Conservation (phyloP, 2,329 filamentous ascomycete species). For the Metarhizium brunneum region DNA sequence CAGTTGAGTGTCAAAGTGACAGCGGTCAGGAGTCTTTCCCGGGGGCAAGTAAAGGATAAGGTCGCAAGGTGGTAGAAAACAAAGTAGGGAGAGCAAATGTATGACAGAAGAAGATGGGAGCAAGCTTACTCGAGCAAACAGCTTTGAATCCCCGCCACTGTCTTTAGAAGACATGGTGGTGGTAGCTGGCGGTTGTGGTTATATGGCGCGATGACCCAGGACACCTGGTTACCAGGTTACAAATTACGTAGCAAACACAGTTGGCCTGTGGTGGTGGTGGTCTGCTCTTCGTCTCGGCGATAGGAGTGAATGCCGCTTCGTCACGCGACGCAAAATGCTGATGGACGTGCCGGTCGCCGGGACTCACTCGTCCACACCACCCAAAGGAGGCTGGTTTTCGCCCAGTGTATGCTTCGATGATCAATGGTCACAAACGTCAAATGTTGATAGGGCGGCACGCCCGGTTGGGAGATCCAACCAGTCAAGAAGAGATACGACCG, state of each 20-base stretch:
- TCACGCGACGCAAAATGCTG: slow-evolving; percentile 10
- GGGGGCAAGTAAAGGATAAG: neutral
- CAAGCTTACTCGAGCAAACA: slow-evolving; percentile 84
- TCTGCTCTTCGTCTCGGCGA: neutral
- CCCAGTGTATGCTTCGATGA: neutral
- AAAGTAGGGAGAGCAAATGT: slow-evolving; percentile 7
- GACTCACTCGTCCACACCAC: neutral
- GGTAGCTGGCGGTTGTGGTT: neutral
- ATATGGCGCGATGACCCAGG: slow-evolving; percentile 6
- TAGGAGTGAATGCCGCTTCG: slow-evolving; percentile 1
- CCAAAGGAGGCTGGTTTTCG: neutral
- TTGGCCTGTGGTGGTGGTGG: neutral
- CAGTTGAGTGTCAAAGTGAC: neutral
- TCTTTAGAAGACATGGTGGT: slow-evolving; percentile 42
- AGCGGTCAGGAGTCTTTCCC: neutral
- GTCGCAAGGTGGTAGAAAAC: neutral
- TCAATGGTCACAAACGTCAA: neutral
- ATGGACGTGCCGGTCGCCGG: neutral
- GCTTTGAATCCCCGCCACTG: slow-evolving; percentile 89
- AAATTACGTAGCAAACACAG: neutral
- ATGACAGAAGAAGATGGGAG: neutral
- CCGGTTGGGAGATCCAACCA: neutral
- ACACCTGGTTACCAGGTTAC: slow-evolving; percentile 2
- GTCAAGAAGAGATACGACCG: neutral
- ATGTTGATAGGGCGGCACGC: neutral